Percentiles rank a stretch among this genome's conserved stretches.
Conservation (phyloP, 202 grass and related monocot species). For the Dendrocalamus latiflorus region DNA sequence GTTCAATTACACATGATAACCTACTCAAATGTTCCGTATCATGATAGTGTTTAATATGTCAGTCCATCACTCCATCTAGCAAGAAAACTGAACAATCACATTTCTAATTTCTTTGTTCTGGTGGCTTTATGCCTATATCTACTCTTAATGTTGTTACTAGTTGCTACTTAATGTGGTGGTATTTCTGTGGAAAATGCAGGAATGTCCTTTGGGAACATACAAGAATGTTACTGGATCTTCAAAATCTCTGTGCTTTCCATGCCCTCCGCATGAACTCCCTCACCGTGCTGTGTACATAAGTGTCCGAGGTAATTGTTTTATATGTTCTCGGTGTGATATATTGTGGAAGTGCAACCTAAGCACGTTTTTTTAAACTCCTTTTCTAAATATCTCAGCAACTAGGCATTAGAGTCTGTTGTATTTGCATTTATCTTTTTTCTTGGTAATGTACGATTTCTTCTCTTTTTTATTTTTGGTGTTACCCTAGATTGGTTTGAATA, state of each 20-base stretch:
- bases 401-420: not conserved
- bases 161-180: not conserved
- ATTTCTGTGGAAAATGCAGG: slow-evolving; percentile 55
- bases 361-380: not conserved
- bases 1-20: not conserved
- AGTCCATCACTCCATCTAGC: not conserved
- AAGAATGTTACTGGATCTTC: slow-evolving; percentile 97
- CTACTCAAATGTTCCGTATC: not conserved
- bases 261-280: slow-evolving; percentile 75
- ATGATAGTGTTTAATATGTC: not conserved
- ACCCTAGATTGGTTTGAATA: not conserved
- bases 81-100: slow-evolving; percentile 3
- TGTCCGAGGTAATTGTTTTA: slow-evolving; percentile 68
- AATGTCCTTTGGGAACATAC: slow-evolving; percentile 95
- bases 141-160: not conserved
- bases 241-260: slow-evolving; percentile 72
- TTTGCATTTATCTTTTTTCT: not conserved
- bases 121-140: not conserved
- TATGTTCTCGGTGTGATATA: not conserved
- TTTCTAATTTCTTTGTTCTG: not conserved
- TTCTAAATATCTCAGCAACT: slow-evolving; percentile 2
- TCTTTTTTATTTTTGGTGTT: not conserved
- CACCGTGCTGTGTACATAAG: slow-evolving; percentile 66
- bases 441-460: not conserved
- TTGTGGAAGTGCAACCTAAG: not conserved